A percentile compares a stretch with the other conserved stretches of the same genome.
phyloP scores from a whole-genome alignment of 192 early-diverging fungal genomes.

The Rhizophagus prolifer region DNA sequence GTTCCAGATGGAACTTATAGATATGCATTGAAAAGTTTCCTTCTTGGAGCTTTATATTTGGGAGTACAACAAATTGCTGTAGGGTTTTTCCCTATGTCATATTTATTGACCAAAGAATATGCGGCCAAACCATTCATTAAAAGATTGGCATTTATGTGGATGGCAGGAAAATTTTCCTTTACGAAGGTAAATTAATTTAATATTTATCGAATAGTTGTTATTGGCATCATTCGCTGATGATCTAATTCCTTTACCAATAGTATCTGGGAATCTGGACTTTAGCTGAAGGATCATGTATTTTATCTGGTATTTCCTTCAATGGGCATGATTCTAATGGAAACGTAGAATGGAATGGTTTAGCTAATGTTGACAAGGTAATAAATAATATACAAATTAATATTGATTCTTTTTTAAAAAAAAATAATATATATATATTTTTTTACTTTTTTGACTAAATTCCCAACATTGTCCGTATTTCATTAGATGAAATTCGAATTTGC shows the following conservation, averaged over 20 bases:
- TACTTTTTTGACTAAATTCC: not conserved
- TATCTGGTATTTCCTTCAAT: constrained; percentile 59
- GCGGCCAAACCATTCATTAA: constrained; percentile 33
- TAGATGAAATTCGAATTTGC: constrained; percentile 48
- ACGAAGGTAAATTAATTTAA: constrained; percentile 44
- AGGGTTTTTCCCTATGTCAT: constrained; percentile 44
- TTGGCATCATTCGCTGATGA: not conserved
- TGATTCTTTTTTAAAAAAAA: not conserved
- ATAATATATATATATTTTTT: not conserved
- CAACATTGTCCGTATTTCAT: not conserved
- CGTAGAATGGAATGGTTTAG: constrained; percentile 51
- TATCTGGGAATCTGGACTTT: constrained; percentile 66
- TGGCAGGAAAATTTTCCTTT: constrained; percentile 50
- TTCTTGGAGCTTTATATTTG: constrained; percentile 44
- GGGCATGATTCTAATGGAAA: constrained; percentile 47
- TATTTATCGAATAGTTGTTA: not conserved
- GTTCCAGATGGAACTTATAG: constrained; percentile 40
- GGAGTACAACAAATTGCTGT: constrained; percentile 46
- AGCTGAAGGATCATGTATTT: constrained; percentile 53
- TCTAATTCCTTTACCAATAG: constrained; percentile 28
- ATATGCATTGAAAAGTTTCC: constrained; percentile 41
- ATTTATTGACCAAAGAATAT: constrained; percentile 47
- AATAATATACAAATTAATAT: not conserved
- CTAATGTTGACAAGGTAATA: constrained; percentile 47
- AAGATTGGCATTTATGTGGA: constrained; percentile 45